Evolutionary conservation across 1,284 basidiomycete species (phyloP), one percentile per base, ranked within the genome.

Genomic region (Cystobasidiaceae sp.): DNA sequence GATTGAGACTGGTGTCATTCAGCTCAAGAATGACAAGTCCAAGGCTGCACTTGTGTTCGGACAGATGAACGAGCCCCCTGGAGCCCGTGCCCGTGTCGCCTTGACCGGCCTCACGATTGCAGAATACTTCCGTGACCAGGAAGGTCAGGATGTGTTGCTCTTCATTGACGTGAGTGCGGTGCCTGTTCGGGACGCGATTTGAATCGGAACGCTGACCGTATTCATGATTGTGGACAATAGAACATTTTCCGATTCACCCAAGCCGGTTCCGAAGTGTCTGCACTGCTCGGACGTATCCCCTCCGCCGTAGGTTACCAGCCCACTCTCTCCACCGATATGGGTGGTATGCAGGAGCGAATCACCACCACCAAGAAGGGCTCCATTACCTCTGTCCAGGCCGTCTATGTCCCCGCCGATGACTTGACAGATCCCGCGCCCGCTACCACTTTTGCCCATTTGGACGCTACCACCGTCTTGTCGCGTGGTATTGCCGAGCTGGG

Each of bases 311-410:
- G 94, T 86, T 97, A 98, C 84, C 94, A 98, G 81, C 94, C 94
- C 77, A 97, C 94, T 65, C 87, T 97, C 68, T 94, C 93, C 72
- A 98, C 94, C 77, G 94, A 97, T 81, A 97, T 97, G 94, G 94
- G 94, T 92, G 85, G 85, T 84, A 97, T 97, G 94, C 91, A 81
- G 70, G 88, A 83, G 50, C 90, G 92, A 84, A 96, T 96, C 77
- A 98, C 94, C 78, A 97, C 94, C 76, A 98, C 94, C 79, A 97
- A 97, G 89, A 97, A 98, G 85, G 94, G 94, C 76, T 98, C 94
- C 70, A 97, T 98, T 78, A 98, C 94, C 67, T 98, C 94, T 49
- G 94, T 98, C 78, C 93, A 97, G 81, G 94, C 94, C 76, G 94
- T 98, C 79, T 98, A 98, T 80, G 94, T 98, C 71, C 94, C 94